Base-by-base conservation (phyloP, 179 eudicot genomes). In the Silene coronaria region DNA sequence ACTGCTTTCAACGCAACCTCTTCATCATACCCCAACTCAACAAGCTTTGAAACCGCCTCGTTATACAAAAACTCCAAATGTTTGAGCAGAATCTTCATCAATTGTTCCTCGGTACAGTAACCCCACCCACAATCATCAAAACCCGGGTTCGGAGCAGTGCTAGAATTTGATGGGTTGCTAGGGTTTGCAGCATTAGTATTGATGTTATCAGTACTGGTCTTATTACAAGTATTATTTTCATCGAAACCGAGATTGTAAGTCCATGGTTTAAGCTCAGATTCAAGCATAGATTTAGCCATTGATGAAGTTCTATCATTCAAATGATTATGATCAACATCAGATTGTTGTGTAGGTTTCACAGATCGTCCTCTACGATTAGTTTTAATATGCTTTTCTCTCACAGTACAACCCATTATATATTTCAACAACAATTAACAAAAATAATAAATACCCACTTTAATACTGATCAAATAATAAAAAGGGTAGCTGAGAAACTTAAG, bases 51-150 rank as follows among this genome's bases (percentile, higher is more conserved):
- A 63, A 95, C 70, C 5, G 91, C 99, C 83, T 92, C 93, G 45
- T 85, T 89, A 70, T 92, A 95, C 83, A 92, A 79, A 81, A 83
- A 82, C 79, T 95, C 97, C 76, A 95, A 78, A 79, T 91, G 89
- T 74, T 90, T 90, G 62, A 92, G 74, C 85, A 95, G 67, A 63
- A 89, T 86, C 71, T 92, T 96, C 81, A 91, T 91, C 53, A 95
- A 83, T 75, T 95, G 93, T 64, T 92, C 99, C 86, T 95, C 99
- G 34, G 99, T 90, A 81, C 95, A 90, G 84, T 89, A 95, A 0
- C 91, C 92, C 97, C 93, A 89, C 60, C 90, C 89, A 79, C 84
- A 85, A 68, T 91, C 93, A 67, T 91, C 97, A 71, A 86, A 84
- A 80, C 79, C 48, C 14, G 84, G 83, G 74, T 79, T 78, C 63